Evolutionary conservation across 1,284 basidiomycete genomes (phyloP).

Genomic region (Ustilago trichophora): DNA sequence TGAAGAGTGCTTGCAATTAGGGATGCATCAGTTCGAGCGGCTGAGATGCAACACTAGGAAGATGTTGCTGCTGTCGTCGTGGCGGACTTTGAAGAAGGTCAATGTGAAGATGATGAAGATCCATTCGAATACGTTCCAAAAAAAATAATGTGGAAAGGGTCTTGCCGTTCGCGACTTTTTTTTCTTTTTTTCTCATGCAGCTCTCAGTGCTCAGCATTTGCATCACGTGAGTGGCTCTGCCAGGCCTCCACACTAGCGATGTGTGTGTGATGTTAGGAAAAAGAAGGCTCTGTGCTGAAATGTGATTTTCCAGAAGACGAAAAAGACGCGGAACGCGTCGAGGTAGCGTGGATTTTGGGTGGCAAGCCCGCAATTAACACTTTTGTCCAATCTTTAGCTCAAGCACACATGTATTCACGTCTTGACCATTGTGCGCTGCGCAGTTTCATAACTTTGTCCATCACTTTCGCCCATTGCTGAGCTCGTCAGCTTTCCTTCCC

Average conservation of each 20-base stretch:
- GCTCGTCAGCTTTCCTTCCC: no score
- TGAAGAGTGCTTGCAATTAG: no score
- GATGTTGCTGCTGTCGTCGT: no score
- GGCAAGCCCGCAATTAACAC: constrained; percentile 37
- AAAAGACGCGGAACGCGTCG: constrained; percentile 32
- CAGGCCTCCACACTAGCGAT: constrained; percentile 29
- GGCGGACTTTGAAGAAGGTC: background rate
- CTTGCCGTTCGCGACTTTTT: constrained; percentile 17
- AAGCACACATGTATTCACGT: no score
- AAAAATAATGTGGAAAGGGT: constrained; percentile 20
- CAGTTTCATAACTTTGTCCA: no score
- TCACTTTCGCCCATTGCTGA: no score
- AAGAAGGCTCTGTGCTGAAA: background rate
- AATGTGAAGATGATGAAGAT: no score
- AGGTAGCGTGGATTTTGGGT: constrained; percentile 6
- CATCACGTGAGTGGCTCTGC: constrained; percentile 38
- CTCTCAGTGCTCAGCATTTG: background rate
- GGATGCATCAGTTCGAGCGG: no score
- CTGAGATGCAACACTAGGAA: no score
- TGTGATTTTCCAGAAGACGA: background rate
- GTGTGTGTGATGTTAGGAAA: constrained; percentile 1
- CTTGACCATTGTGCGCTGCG: no score
- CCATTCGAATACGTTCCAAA: no score
- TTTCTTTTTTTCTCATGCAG: background rate
- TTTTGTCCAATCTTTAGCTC: constrained; percentile 15